Evolutionary conservation across 1,284 basidiomycete genomes (phyloP).

Genomic region (Exobasidium rhododendri): DNA sequence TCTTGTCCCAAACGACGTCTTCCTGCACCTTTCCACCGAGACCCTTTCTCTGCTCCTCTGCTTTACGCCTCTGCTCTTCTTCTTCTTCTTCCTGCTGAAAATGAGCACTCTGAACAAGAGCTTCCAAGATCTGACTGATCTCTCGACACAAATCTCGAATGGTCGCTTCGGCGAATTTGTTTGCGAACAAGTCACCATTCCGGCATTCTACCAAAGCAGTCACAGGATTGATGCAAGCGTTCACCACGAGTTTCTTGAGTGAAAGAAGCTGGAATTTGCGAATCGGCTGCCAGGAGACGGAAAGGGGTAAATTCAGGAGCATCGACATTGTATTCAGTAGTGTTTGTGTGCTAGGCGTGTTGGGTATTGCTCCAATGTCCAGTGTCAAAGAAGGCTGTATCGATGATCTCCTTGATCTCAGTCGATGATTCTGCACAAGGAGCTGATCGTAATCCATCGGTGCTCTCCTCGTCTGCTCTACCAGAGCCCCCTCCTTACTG

Average conservation of each 20-base stretch:
- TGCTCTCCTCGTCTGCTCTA: not conserved
- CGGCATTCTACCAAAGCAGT: slow-evolving; percentile 76
- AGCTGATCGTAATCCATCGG: not conserved
- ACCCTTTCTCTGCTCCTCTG: not conserved
- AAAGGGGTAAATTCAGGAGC: slow-evolving; percentile 42
- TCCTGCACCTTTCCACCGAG: not conserved
- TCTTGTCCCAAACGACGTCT: not conserved
- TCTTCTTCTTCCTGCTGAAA: not conserved
- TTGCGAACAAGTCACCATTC: slow-evolving; percentile 67
- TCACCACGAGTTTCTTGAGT: slow-evolving; percentile 79
- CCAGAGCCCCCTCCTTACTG: not conserved
- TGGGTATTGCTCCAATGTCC: slow-evolving; percentile 35
- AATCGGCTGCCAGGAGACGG: slow-evolving; percentile 66
- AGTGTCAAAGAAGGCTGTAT: slow-evolving; percentile 12
- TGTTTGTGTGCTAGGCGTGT: slow-evolving; percentile 26
- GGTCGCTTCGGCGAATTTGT: slow-evolving; percentile 35
- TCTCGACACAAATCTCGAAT: slow-evolving; percentile 35
- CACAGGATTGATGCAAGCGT: slow-evolving; percentile 81
- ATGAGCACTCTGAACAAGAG: not conserved
- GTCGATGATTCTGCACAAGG: not conserved
- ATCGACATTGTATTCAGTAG: slow-evolving; percentile 37
- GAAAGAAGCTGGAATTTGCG: slow-evolving; percentile 69
- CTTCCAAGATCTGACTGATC: slow-evolving; percentile 26
- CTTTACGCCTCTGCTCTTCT: not conserved
- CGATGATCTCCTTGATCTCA: not conserved